phyloP scores from a whole-genome alignment of 345 rosid genomes.

The Mangifera indica region DNA sequence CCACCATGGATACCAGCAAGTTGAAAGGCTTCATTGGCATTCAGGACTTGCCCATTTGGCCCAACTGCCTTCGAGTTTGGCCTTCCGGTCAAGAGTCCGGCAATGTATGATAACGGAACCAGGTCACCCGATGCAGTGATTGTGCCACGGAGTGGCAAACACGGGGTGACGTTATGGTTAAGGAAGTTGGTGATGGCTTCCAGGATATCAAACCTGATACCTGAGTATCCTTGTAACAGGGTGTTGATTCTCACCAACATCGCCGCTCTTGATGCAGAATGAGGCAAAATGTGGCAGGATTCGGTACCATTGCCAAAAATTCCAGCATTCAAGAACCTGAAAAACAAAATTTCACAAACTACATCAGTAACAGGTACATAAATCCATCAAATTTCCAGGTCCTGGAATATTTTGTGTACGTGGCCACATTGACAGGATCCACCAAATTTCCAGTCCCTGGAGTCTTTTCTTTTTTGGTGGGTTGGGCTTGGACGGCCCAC shows the following conservation, averaged over 20 bases:
- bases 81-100: conserved; percentile 58
- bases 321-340: conserved; percentile 69
- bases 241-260: conserved; percentile 83
- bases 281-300: conserved; percentile 56
- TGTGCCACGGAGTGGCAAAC: conserved; percentile 70
- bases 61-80: conserved; percentile 62
- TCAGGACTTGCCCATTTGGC: conserved; percentile 46
- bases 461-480: not conserved
- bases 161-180: conserved; percentile 65
- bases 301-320: conserved; percentile 59
- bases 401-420: not conserved
- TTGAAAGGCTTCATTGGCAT: conserved; percentile 47
- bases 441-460: not conserved
- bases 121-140: conserved; percentile 77
- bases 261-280: conserved; percentile 63
- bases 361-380: not conserved
- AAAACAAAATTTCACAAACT: not conserved
- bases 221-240: conserved; percentile 70
- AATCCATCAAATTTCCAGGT: not conserved
- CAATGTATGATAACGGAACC: conserved; percentile 67
- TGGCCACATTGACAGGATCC: not conserved
- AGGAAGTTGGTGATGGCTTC: conserved; percentile 65
- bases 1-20: conserved; percentile 42
- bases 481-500: not conserved
- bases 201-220: conserved; percentile 68